Evolutionary conservation across 2,329 filamentous ascomycete genomes (phyloP).

Genomic region (Coniochaeta sp.): DNA sequence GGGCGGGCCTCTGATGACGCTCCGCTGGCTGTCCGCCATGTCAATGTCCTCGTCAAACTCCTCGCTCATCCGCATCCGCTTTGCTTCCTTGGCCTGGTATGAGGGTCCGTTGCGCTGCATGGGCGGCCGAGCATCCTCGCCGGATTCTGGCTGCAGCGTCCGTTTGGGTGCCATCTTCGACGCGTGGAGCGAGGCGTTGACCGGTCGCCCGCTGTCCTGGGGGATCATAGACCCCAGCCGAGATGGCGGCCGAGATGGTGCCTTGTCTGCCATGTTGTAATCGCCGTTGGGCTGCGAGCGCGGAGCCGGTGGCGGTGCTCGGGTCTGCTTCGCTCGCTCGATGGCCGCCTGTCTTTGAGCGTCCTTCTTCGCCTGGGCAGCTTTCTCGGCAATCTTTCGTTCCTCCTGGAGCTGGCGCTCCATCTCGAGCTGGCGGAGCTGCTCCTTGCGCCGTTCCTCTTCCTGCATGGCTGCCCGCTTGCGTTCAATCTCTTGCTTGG

Average conservation of each 20-base stretch:
- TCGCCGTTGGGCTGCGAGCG: conserved; percentile 49
- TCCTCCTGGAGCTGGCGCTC: conserved; percentile 57
- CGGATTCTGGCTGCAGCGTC: conserved; percentile 57
- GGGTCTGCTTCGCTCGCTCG: conserved; percentile 58
- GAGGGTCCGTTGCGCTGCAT: conserved; percentile 47
- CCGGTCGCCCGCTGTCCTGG: conserved; percentile 53
- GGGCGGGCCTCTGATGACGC: conserved; percentile 67
- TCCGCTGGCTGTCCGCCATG: conserved; percentile 42
- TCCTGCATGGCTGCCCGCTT: conserved; percentile 62
- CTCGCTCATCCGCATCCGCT: conserved; percentile 73
- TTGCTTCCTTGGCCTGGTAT: conserved; percentile 64
- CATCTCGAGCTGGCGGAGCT: conserved; percentile 51
- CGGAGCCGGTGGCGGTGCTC: conserved; percentile 53
- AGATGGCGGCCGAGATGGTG: conserved; percentile 40
- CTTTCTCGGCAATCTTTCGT: conserved; percentile 42
- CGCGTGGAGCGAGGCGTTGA: conserved; percentile 55
- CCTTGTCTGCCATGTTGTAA: conserved; percentile 24
- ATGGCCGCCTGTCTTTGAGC: conserved; percentile 56
- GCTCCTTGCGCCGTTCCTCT: conserved; percentile 55
- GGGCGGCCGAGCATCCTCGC: conserved; percentile 45
- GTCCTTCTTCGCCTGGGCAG: conserved; percentile 58
- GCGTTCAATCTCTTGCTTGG: conserved; percentile 73
- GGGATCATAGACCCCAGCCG: conserved; percentile 49
- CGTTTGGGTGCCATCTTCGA: conserved; percentile 47
- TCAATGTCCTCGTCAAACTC: conserved; percentile 58